Evolutionary conservation across 1,284 basidiomycete genomes (phyloP).

Genomic region (Papiliotrema flavescens): DNA sequence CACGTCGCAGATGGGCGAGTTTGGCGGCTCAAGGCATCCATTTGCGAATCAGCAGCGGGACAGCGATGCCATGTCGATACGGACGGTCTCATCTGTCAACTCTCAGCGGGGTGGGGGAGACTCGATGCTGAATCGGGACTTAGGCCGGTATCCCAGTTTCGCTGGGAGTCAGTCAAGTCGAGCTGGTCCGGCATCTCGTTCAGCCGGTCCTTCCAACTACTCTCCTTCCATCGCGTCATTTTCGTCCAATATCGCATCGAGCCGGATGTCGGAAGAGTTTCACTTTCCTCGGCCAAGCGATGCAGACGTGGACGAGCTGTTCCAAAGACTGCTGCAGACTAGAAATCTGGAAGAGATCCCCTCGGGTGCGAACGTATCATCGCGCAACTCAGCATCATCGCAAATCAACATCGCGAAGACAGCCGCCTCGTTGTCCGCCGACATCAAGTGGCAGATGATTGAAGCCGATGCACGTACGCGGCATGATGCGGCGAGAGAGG

Average conservation of each 20-base stretch:
- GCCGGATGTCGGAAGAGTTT: slow-evolving; percentile 58
- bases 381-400: slow-evolving; percentile 30
- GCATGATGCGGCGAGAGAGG: slow-evolving; percentile 65
- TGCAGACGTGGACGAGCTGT: slow-evolving; percentile 70
- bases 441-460: slow-evolving; percentile 92
- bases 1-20: slow-evolving; percentile 15
- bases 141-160: slow-evolving; percentile 36
- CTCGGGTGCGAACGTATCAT: slow-evolving; percentile 18
- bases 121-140: slow-evolving; percentile 22
- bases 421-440: slow-evolving; percentile 57
- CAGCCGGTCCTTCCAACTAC: slow-evolving; percentile 12
- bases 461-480: slow-evolving; percentile 76
- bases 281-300: slow-evolving; percentile 69
- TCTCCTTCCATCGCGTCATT: slow-evolving; percentile 8
- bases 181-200: not conserved
- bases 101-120: slow-evolving; percentile 12
- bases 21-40: slow-evolving; percentile 26
- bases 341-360: slow-evolving; percentile 56
- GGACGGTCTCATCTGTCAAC: slow-evolving; percentile 24
- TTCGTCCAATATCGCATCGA: slow-evolving; percentile 11
- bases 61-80: slow-evolving; percentile 32
- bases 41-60: slow-evolving; percentile 21
- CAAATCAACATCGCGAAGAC: slow-evolving; percentile 21
- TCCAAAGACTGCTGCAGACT: slow-evolving; percentile 67
- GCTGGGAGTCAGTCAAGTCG: not conserved